Base-by-base conservation (phyloP, 2,329 filamentous ascomycete genomes). In the Aspergillus aculeatinus region DNA sequence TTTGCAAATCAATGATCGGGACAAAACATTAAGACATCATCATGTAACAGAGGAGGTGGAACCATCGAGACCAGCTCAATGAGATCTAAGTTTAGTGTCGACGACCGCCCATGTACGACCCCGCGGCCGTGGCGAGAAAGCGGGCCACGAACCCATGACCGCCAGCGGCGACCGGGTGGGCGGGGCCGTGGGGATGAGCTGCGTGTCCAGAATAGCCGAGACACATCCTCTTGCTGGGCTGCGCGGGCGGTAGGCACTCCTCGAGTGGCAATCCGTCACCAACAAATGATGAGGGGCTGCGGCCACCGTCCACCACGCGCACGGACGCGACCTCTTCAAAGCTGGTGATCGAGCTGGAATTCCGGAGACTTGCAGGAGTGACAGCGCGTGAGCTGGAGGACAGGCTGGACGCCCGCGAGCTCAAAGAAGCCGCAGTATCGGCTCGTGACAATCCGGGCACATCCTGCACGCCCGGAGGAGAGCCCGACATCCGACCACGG, bases 391-490 rank as follows among this genome's bases (percentile, higher is more conserved):
- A 76, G 60, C 77, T 79, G 19, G 78, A 75, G 6, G 78, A 74
- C 12, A 76, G 57, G 52, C 78, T 80, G 23, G 78, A 80, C 1
- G 78, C 78, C 31, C 77, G 74, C 31, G 78, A 80, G 66, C 73
- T 74, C 31, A 77, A 66, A 4, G 76, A 77, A 57, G 71, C 76
- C 47, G 73, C 70, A 4, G 76, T 78, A 58, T 77, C 74, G 1
- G 75, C 73, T 27, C 76, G 75, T 1, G 77, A 77, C 3, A 81
- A 70, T 2, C 68, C 67, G 4, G 79, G 79, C 0, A 81, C 73
- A 60, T 81, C 79, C 25, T 74, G 73, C 49, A 79, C 63, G 2
- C 78, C 80, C 5, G 78, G 77, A 3, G 77, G 78, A 10, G 79
- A 80, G 54, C 74, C 74, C 2, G 78, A 79, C 4, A 73, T 74